Evolutionary conservation across 768 basidiomycete species (phyloP), one percentile per base, ranked within the genome.

Genomic region (Sporobolomyces phaffii): DNA sequence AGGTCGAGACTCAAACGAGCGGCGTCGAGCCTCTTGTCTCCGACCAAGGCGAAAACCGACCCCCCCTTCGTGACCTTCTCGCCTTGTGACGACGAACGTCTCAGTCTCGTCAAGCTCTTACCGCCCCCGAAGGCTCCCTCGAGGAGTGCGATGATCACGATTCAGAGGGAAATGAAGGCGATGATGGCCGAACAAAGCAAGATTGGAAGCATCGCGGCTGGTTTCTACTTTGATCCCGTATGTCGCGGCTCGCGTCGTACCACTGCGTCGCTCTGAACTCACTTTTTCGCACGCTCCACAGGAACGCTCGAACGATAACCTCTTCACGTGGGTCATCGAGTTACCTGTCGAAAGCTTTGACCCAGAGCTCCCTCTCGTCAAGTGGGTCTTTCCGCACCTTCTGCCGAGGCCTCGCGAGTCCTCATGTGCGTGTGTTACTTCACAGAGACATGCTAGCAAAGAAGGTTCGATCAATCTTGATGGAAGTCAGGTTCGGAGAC

Each of bases 181-280:
- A 84, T 86, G 81, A 74, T 88, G 56, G 83, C 79, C 65, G 84
- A 85, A 71, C 86, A 88, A 75, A 80, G 82, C 13, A 73, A 70
- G 15, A 78, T 79, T 15, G 78, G 82, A 50, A 75, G 83, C 53
- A 81, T 78, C 54, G 82, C 84, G 62, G 78, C 88, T 1, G 88
- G 87, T 15, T 89, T 87, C 85, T 87, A 85, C 74, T 80, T 89
- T 76, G 83, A 86, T 17, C 82, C 81, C 22, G 84, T 65, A 20
- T 49, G 64, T 61, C 18, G 2, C n/a, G n/a, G n/a, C 13, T 26
- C 20, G 6, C 2, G 50, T 9, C 14, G 7, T 7, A 31, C 20
- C 22, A 9, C 22, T 29, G 41, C 54, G 8, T 57, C 52, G 8
- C 14, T 34, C 34, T 34, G 17, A 29, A 31, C 11, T 34, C 6